These are phyloP conservation scores for Trebouxiophyceae sp. DNA, from an alignment of 163 green algal species.

Conservation along the genomic window DNA sequence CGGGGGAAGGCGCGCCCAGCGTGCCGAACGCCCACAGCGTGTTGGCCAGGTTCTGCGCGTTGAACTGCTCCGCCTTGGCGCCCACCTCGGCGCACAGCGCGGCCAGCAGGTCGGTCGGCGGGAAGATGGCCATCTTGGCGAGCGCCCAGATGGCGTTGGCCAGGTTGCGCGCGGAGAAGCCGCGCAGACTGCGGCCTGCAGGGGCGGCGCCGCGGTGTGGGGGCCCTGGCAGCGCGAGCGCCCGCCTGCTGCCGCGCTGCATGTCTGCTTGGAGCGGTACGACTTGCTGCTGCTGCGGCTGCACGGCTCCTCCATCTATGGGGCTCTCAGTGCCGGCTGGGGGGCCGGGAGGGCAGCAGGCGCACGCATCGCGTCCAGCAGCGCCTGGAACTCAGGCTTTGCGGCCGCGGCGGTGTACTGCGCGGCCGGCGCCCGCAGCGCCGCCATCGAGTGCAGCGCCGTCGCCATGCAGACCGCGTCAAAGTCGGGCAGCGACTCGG, in stretches of 20 bases:
- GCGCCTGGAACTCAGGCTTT: too few species aligned
- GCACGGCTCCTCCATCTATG: background rate
- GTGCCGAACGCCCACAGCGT: constrained; percentile 42
- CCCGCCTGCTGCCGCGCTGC: background rate
- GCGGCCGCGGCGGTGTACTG: too few species aligned
- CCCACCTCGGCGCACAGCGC: constrained; percentile 20
- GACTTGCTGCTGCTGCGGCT: background rate
- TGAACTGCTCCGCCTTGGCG: constrained; percentile 27
- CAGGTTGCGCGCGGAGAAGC: constrained; percentile 38
- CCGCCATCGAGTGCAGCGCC: constrained; percentile 39
- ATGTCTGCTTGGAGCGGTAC: background rate
- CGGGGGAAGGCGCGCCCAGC: constrained; percentile 18
- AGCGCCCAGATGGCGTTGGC: constrained; percentile 46
- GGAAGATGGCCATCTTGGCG: constrained; percentile 38
- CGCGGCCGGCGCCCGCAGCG: constrained; percentile 14
- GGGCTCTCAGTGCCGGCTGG: too few species aligned
- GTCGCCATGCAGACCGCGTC: constrained; percentile 50
- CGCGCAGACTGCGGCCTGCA: constrained; percentile 20
- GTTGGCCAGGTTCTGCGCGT: constrained; percentile 42
- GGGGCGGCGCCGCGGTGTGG: background rate
- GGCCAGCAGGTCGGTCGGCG: constrained; percentile 18
- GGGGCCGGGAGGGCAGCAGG: too few species aligned
- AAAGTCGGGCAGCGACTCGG: constrained; percentile 24
- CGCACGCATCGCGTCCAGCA: too few species aligned
- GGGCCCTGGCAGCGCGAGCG: background rate